phyloP scores from a whole-genome alignment of 192 early-diverging fungal genomes.

The Glomus cerebriforme region DNA sequence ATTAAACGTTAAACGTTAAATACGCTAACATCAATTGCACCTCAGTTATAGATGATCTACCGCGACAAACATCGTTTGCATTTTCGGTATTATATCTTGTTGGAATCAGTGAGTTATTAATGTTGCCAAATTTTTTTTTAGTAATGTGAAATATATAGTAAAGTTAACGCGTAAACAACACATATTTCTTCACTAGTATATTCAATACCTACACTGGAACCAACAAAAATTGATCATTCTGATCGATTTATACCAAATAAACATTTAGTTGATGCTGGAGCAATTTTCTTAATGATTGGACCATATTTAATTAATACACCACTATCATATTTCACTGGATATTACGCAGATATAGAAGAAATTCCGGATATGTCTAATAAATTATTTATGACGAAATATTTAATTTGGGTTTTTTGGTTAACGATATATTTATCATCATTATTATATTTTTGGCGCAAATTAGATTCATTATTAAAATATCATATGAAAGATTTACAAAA shows the following conservation, averaged over 20 bases:
- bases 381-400: neutral
- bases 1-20: neutral
- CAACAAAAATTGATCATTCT: neutral
- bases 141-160: neutral
- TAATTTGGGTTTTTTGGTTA: constrained; percentile 19
- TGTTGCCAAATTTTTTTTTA: neutral
- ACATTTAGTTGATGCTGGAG: neutral
- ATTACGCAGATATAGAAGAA: neutral
- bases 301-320: neutral
- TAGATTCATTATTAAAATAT: neutral
- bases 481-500: neutral
- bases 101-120: neutral
- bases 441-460: neutral
- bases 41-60: neutral
- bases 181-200: neutral
- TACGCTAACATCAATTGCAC: neutral
- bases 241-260: neutral
- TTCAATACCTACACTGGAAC: neutral
- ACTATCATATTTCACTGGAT: constrained; percentile 3
- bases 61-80: neutral
- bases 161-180: neutral
- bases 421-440: neutral
- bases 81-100: neutral
- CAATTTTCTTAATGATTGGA: neutral
- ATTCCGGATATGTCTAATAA: neutral